Percentiles rank a stretch among this genome's conserved stretches.
Conservation (phyloP, 1,284 basidiomycete species). For the Melampsora americana region DNA sequence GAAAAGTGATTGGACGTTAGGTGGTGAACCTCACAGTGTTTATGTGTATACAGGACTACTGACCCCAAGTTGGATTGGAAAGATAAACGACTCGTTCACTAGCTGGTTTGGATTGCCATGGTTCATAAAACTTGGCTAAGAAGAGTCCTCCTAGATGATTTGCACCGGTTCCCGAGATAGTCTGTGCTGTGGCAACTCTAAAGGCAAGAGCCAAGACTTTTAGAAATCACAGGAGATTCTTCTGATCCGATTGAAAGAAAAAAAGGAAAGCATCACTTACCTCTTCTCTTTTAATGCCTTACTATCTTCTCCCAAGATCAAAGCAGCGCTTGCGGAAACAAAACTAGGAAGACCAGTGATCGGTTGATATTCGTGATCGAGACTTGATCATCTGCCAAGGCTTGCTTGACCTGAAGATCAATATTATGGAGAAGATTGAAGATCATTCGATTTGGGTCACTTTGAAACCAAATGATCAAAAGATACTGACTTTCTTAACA, state of each 20-base stretch:
- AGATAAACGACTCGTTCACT: conserved; percentile 66
- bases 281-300: conserved; percentile 69
- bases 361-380: conserved; percentile 91
- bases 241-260: too few relatives aligned
- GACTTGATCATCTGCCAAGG: conserved; percentile 67
- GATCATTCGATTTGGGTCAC: background rate
- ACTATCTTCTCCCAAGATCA: conserved; percentile 75
- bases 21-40: conserved; percentile 36
- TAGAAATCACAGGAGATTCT: background rate
- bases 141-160: conserved; percentile 89
- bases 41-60: conserved; percentile 52
- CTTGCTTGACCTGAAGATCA: conserved; percentile 72
- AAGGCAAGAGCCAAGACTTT: background rate
- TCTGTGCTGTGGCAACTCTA: conserved; percentile 67
- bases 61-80: conserved; percentile 90
- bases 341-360: conserved; percentile 83
- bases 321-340: conserved; percentile 70
- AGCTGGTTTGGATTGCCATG: conserved; percentile 59
- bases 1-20: too few relatives aligned
- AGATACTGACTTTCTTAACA: conserved; percentile 51
- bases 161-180: conserved; percentile 91
- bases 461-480: background rate
- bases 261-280: conserved; percentile 17
- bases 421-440: background rate
- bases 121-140: conserved; percentile 77